These are phyloP conservation scores for Claviceps sp. DNA, from an alignment of 2,329 filamentous ascomycete genomes.

Conservation along the genomic window DNA sequence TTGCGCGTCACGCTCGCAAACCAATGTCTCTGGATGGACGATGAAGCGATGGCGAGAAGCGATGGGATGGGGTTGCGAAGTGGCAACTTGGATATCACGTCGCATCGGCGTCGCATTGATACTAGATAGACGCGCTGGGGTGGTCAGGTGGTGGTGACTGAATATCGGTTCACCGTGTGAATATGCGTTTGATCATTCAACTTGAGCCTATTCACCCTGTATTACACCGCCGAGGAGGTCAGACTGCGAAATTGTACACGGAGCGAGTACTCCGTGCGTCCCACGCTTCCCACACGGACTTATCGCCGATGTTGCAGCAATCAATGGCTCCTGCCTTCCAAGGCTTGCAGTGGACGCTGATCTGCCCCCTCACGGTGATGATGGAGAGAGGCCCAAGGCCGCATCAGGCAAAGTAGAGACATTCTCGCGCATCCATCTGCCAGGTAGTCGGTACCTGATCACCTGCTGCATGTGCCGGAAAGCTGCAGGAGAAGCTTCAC, in stretches of 20 bases:
- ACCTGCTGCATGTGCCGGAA: not conserved
- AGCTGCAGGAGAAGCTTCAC: not conserved
- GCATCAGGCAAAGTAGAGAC: not conserved
- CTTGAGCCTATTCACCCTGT: too few relatives aligned
- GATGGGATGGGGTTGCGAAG: not conserved
- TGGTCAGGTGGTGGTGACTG: conserved; percentile 6
- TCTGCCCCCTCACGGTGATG: not conserved
- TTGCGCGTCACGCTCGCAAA: not conserved
- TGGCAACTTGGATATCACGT: conserved; percentile 7
- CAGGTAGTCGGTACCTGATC: not conserved
- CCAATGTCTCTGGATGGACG: not conserved
- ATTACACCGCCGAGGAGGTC: not conserved
- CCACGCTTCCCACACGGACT: not conserved
- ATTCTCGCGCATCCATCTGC: too few relatives aligned
- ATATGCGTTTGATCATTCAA: not conserved
- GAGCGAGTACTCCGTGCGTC: not conserved
- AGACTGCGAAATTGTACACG: not conserved
- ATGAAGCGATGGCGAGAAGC: not conserved
- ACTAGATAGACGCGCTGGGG: conserved; percentile 5
- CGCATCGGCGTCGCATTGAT: conserved; percentile 3
- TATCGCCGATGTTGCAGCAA: not conserved
- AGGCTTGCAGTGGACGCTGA: not conserved
- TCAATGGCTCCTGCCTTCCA: not conserved
- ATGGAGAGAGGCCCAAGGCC: not conserved
- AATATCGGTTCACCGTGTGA: not conserved